These are phyloP conservation scores for Vigna hirtella DNA, from an alignment of 306 rosid genomes.

Conservation along the genomic window DNA sequence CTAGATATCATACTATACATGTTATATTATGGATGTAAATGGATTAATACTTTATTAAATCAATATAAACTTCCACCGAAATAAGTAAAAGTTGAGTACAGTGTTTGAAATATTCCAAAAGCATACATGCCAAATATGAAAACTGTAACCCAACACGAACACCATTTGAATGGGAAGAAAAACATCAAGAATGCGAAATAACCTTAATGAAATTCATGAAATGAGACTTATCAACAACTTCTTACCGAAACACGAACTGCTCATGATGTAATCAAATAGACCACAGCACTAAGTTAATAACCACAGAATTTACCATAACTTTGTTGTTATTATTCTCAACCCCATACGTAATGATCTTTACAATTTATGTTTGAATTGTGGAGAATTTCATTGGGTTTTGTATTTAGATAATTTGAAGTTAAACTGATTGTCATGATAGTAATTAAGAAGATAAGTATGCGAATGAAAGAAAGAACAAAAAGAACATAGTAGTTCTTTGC, in stretches of 20 bases:
- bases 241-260: neutral
- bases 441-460: neutral
- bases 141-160: neutral
- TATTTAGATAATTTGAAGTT: neutral
- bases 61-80: neutral
- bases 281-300: neutral
- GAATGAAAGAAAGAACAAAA: neutral
- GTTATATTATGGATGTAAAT: too few species aligned
- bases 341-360: neutral
- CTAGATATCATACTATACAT: too few species aligned
- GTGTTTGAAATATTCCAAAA: neutral
- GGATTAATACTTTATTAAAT: neutral
- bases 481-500: neutral
- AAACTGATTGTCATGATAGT: neutral
- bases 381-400: neutral
- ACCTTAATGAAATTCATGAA: neutral
- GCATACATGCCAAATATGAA: neutral
- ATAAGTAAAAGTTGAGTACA: neutral
- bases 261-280: neutral
- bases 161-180: neutral
- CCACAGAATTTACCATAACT: neutral
- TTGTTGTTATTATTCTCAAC: neutral
- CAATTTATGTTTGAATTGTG: neutral
- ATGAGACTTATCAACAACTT: slow-evolving; percentile 8
- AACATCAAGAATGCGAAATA: neutral